Evolutionary conservation across 179 eudicot genomes (phyloP).

Genomic region (Sideroxylon spinosum): DNA sequence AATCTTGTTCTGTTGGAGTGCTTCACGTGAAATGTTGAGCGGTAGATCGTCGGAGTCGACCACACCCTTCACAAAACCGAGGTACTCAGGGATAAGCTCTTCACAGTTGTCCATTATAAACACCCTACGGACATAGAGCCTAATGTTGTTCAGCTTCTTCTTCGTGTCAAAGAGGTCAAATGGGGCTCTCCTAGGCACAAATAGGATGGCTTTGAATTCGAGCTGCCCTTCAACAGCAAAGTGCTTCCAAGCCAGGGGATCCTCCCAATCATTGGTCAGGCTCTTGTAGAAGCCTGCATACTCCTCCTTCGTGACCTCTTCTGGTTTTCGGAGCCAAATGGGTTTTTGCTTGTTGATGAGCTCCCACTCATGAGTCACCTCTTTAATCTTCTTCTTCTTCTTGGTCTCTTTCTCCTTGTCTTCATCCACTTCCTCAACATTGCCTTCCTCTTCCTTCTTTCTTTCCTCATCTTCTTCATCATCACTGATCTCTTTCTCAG

Average conservation of each 20-base stretch:
- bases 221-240: slow-evolving; percentile 57
- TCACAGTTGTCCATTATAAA: slow-evolving; percentile 56
- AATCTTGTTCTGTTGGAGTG: slow-evolving; percentile 55
- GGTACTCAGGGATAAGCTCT: slow-evolving; percentile 56
- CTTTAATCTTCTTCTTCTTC: slow-evolving; percentile 53
- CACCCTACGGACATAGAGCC: slow-evolving; percentile 55
- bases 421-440: slow-evolving; percentile 44
- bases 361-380: slow-evolving; percentile 54
- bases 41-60: slow-evolving; percentile 60
- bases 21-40: slow-evolving; percentile 57
- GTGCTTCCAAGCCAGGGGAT: slow-evolving; percentile 53
- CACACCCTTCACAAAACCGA: slow-evolving; percentile 50
- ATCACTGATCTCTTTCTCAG: slow-evolving; percentile 55
- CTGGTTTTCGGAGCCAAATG: slow-evolving; percentile 55
- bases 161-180: slow-evolving; percentile 46
- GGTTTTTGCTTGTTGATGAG: slow-evolving; percentile 57
- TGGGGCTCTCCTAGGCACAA: slow-evolving; percentile 51
- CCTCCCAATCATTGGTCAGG: slow-evolving; percentile 60
- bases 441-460: slow-evolving; percentile 52
- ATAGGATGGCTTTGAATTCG: slow-evolving; percentile 51
- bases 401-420: slow-evolving; percentile 30
- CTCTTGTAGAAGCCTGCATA: slow-evolving; percentile 58
- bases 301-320: slow-evolving; percentile 54
- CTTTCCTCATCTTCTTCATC: slow-evolving; percentile 50
- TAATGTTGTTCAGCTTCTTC: slow-evolving; percentile 50